These are phyloP conservation scores for Tetracentron sinense DNA, from an alignment of 164 flowering plant species.

Conservation along the genomic window DNA sequence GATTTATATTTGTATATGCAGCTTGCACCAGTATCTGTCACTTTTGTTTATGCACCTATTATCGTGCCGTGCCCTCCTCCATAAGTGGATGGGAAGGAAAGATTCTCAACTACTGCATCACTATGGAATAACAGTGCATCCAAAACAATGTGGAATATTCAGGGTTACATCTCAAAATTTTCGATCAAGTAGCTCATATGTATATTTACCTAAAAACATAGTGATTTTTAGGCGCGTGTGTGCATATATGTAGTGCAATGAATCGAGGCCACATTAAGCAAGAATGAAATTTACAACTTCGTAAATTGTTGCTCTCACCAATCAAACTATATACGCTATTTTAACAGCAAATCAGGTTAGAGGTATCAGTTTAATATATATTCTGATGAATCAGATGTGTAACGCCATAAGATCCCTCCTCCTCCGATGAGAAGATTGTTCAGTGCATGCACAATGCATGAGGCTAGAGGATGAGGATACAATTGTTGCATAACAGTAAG, in stretches of 20 bases:
- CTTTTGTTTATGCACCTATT: neutral
- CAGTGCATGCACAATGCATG: slow-evolving; percentile 81
- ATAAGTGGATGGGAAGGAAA: neutral
- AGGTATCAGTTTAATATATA: neutral
- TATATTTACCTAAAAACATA: too few species aligned
- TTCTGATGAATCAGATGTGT: slow-evolving; percentile 32
- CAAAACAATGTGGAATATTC: neutral
- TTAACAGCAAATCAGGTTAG: neutral
- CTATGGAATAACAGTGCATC: neutral
- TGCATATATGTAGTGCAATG: neutral
- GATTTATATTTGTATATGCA: neutral
- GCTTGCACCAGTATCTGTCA: slow-evolving; percentile 6
- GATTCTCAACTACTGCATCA: neutral
- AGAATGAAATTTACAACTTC: neutral
- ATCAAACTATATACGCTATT: neutral
- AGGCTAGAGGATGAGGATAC: slow-evolving; percentile 60
- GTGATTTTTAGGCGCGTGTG: neutral
- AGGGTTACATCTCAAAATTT: neutral
- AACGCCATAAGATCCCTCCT: slow-evolving; percentile 79
- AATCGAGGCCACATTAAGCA: neutral
- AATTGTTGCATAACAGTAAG: slow-evolving; percentile 67
- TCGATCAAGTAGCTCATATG: too few species aligned
- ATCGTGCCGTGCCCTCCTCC: neutral
- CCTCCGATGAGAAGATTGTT: slow-evolving; percentile 80
- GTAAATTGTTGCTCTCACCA: neutral